A percentile compares a stretch with the other conserved stretches of the same genome.
Evolutionary conservation across 306 rosid genomes (phyloP).

Genomic region (Alnus glutinosa): DNA sequence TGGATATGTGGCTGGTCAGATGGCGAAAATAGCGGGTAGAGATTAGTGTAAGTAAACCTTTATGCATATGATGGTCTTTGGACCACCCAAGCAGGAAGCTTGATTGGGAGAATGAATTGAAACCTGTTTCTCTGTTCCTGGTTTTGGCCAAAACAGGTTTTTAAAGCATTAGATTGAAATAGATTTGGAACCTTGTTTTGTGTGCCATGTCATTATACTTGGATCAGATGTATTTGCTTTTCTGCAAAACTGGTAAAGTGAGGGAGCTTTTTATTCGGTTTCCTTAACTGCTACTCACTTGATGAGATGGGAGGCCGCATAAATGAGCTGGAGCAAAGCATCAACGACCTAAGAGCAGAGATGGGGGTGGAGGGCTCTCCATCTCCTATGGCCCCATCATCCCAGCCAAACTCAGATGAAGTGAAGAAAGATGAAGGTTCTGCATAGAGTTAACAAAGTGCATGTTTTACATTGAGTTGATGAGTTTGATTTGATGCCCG

Average conservation of each 20-base stretch:
- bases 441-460: slow-evolving; percentile 34
- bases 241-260: slow-evolving; percentile 16
- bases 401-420: slow-evolving; percentile 56
- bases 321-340: slow-evolving; percentile 91
- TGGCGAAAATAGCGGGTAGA: slow-evolving; percentile 5
- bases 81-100: background rate
- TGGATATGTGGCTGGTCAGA: slow-evolving; percentile 2
- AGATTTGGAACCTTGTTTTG: background rate
- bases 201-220: background rate
- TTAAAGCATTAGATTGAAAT: slow-evolving; percentile 5
- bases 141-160: slow-evolving; percentile 2
- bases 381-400: slow-evolving; percentile 49
- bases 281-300: slow-evolving; percentile 74
- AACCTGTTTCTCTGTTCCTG: slow-evolving; percentile 6
- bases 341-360: slow-evolving; percentile 79
- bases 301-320: slow-evolving; percentile 97
- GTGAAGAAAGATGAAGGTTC: slow-evolving; percentile 64
- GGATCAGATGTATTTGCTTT: background rate
- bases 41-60: slow-evolving; percentile 6
- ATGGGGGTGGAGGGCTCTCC: slow-evolving; percentile 94
- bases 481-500: slow-evolving; percentile 18
- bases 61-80: background rate
- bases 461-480: slow-evolving; percentile 28
- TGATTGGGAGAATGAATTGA: background rate
- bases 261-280: slow-evolving; percentile 20